Evolutionary conservation across 2,329 filamentous ascomycete species (phyloP), one percentile per base, ranked within the genome.

Genomic region (Ophiocordyceps robertsii): DNA sequence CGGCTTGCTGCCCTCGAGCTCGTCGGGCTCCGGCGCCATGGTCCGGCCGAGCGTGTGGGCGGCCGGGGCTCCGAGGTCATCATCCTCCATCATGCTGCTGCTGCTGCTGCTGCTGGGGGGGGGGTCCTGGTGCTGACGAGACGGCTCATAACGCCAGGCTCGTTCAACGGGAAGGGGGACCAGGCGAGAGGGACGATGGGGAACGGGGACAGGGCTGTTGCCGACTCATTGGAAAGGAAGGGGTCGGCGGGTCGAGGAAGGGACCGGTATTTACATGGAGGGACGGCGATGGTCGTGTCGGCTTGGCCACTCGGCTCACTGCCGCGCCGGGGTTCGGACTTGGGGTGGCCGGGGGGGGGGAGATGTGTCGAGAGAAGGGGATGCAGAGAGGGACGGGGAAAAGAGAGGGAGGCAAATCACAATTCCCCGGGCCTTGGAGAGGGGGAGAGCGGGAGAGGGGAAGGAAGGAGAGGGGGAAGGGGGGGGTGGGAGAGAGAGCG

Each of bases 81-180:
- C 29, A n/a, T n/a, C n/a, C 19, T 43, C 27, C 41, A 43, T n/a
- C 19, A 13, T 41, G 40, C 27, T n/a, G 39, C 39, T 36, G 39
- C 13, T 5, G 33, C n/a, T 36, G 7, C 39, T 36, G 39, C 13
- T 16, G 33, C 33, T 36, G 7, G n/a, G n/a, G n/a, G n/a, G n/a
- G n/a, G n/a, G 16, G 33, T 36, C 13, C 17, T 10, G 9, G 16
- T 10, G 16, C 6, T 17, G 33, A 16, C 33, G 14, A 36, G 17
- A 10, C 33, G 17, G 8, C 3, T 36, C 33, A 36, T 36, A 16
- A 10, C 33, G 33, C n/a, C 33, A n/a, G 16, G 24, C 24, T 6
- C 6, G 9, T 27, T 27, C 6, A 7, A 27, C 24, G 19, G 19
- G 19, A 19, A 19, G 19, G 19, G n/a, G 4, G 19, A 19, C 19